Conservation (phyloP, 192 early-diverging fungal species). For the Coemansia furcata region DNA sequence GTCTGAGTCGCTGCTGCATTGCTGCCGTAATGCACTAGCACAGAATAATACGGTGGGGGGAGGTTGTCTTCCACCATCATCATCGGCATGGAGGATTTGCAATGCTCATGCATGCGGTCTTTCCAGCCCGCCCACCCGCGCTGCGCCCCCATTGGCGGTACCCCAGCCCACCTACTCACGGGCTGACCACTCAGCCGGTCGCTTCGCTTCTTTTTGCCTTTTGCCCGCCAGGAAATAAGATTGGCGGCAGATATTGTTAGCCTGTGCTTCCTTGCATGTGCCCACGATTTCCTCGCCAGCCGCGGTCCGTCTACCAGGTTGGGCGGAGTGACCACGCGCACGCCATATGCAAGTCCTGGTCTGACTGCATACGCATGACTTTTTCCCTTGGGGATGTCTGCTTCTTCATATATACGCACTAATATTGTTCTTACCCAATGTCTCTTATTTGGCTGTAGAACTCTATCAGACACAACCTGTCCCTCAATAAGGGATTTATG, state of each 20-base stretch:
- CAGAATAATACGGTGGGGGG: not conserved
- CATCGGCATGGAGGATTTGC: constrained; percentile 35
- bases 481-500: constrained; percentile 80
- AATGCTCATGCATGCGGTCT: constrained; percentile 46
- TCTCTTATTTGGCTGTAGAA: constrained; percentile 61
- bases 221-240: constrained; percentile 1
- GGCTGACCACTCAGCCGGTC: not conserved
- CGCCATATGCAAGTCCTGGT: not conserved
- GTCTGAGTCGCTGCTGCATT: not conserved
- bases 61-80: not conserved
- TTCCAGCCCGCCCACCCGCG: constrained; percentile 14
- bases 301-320: not conserved
- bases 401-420: not conserved
- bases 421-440: not conserved
- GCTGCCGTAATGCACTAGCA: not conserved
- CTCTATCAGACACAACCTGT: constrained; percentile 87
- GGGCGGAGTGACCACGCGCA: not conserved
- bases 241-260: not conserved
- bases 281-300: constrained; percentile 7
- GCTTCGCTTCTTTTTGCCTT: not conserved
- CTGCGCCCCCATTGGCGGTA: constrained; percentile 7
- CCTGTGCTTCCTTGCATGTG: not conserved
- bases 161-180: not conserved
- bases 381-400: not conserved
- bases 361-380: constrained; percentile 4